Percentiles rank a stretch among this genome's conserved stretches.
Conservation (phyloP, 768 basidiomycete species). For the Pholiota molesta region DNA sequence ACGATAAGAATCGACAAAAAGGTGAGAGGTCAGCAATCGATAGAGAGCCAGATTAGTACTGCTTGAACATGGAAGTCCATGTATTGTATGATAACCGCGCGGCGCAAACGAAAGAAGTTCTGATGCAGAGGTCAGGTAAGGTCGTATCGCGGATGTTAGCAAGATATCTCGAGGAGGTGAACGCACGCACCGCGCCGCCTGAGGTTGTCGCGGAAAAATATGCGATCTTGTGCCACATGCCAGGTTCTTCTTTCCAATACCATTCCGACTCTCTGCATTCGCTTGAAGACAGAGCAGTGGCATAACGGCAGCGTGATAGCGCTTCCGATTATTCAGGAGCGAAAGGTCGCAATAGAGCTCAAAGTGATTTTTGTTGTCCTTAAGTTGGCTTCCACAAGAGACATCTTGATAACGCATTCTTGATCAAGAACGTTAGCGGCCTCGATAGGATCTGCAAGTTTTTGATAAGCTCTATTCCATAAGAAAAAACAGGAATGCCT, state of each 20-base stretch:
- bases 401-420: not conserved
- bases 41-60: not conserved
- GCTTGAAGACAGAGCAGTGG: not conserved
- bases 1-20: slow-evolving; percentile 6
- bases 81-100: not conserved
- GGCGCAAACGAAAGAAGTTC: slow-evolving; percentile 9
- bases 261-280: not conserved
- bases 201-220: slow-evolving; percentile 12
- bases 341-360: not conserved
- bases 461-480: not conserved
- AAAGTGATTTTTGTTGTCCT: not conserved
- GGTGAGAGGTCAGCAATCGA: not conserved
- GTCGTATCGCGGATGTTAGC: not conserved
- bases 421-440: not conserved
- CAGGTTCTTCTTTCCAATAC: not conserved
- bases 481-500: not conserved
- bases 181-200: slow-evolving; percentile 1
- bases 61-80: not conserved
- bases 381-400: not conserved
- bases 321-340: not conserved
- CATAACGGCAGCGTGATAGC: not conserved
- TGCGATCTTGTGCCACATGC: slow-evolving; percentile 1
- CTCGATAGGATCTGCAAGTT: not conserved
- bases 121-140: slow-evolving; percentile 3
- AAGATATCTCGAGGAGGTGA: not conserved